Percentiles rank a stretch among this genome's conserved stretches.
Conservation (phyloP, 1,284 basidiomycete genomes). For the Irpex rosettiformis region DNA sequence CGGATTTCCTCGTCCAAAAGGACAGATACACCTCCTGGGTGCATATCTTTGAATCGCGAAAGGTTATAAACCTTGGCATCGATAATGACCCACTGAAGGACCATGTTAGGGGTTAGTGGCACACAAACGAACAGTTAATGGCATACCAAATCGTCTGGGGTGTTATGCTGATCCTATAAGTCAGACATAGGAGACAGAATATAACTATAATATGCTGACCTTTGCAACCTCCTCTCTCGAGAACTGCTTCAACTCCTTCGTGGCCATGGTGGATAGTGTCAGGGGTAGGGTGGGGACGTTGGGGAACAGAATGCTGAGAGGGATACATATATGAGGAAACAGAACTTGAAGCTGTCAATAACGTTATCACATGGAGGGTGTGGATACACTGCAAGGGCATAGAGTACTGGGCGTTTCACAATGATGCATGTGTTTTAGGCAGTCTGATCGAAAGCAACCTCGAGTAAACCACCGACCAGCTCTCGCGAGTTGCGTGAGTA, state of each 20-base stretch:
- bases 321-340: neutral
- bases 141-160: constrained; percentile 52
- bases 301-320: neutral
- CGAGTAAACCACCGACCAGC: neutral
- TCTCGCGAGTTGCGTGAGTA: neutral
- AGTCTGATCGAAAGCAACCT: neutral
- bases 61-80: constrained; percentile 83
- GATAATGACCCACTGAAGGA: constrained; percentile 72
- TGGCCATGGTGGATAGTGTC: constrained; percentile 29
- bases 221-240: constrained; percentile 55
- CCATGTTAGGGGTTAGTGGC: neutral
- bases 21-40: constrained; percentile 82
- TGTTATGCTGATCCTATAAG: constrained; percentile 49
- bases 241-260: constrained; percentile 42
- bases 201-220: constrained; percentile 30
- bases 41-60: constrained; percentile 72
- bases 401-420: neutral
- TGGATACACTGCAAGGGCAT: too few species aligned
- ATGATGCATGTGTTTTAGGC: constrained; percentile 4
- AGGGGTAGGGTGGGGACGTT: neutral
- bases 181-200: neutral
- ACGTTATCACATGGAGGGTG: neutral
- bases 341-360: neutral
- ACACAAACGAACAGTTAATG: neutral
- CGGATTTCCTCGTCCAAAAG: constrained; percentile 70